These are phyloP conservation scores for Globisporangium megalacanthum DNA, from an alignment of 352 stramenopile genomes.

Conservation along the genomic window DNA sequence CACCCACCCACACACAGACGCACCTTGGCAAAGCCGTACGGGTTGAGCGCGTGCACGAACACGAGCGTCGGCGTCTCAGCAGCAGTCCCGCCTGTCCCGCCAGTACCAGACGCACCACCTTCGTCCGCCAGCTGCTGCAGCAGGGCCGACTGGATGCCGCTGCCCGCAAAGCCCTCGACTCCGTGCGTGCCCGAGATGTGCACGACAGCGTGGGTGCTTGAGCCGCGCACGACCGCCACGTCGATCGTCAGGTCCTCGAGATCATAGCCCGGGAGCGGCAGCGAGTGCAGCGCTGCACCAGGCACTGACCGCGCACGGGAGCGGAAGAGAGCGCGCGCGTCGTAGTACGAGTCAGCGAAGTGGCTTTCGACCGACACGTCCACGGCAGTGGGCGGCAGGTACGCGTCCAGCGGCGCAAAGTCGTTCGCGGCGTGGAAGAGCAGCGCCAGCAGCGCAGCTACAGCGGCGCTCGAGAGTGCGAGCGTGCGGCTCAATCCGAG, in stretches of 20 bases:
- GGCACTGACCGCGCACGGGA: constrained; percentile 5
- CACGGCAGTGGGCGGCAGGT: constrained; percentile 8
- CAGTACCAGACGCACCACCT: background rate
- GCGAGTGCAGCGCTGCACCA: constrained; percentile 16
- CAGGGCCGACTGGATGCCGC: constrained; percentile 25
- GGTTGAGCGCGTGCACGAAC: constrained; percentile 84
- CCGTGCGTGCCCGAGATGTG: constrained; percentile 48
- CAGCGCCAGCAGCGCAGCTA: constrained; percentile 12
- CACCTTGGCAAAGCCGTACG: constrained; percentile 66
- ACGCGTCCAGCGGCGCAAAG: constrained; percentile 16
- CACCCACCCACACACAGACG: background rate
- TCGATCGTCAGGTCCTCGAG: constrained; percentile 32
- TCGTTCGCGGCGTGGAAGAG: constrained; percentile 17
- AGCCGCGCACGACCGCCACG: constrained; percentile 23
- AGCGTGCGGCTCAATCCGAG: background rate
- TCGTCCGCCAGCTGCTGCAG: constrained; percentile 10
- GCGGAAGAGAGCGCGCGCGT: constrained; percentile 27
- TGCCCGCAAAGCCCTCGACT: constrained; percentile 45
- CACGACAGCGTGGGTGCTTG: constrained; percentile 18
- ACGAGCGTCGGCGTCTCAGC: constrained; percentile 43
- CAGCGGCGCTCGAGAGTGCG: constrained; percentile 4
- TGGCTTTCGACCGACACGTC: constrained; percentile 14
- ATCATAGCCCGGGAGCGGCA: constrained; percentile 14
- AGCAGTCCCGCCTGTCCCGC: background rate
- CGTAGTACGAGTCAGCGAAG: constrained; percentile 29